Evolutionary conservation across 768 basidiomycete genomes (phyloP).

Genomic region (Leccinellum rugosiceps): DNA sequence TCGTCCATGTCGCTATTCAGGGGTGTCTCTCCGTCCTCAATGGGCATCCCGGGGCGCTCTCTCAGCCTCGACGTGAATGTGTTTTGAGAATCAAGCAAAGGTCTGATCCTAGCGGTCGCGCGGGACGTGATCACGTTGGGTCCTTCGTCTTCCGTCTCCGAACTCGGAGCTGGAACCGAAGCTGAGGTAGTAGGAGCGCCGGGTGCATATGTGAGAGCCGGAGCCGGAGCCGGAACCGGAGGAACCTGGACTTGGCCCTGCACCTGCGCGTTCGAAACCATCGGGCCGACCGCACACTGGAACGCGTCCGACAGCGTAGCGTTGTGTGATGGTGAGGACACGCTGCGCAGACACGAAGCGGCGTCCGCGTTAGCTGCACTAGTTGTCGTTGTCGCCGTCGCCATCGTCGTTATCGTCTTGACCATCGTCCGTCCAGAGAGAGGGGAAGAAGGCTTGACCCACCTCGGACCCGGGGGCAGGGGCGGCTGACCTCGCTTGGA

Average conservation of each 20-base stretch:
- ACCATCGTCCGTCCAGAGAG: neutral
- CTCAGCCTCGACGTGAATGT: slow-evolving; percentile 10
- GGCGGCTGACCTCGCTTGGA: slow-evolving; percentile 28
- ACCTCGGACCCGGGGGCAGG: neutral
- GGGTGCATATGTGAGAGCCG: neutral
- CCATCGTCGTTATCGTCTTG: neutral
- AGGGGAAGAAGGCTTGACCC: neutral
- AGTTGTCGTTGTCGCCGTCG: neutral
- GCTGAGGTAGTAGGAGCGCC: neutral
- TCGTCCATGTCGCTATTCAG: neutral
- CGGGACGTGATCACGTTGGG: slow-evolving; percentile 8
- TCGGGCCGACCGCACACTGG: neutral
- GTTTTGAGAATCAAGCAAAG: slow-evolving; percentile 20
- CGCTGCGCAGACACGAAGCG: slow-evolving; percentile 15
- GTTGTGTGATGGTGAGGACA: slow-evolving; percentile 30
- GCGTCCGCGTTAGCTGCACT: slow-evolving; percentile 13
- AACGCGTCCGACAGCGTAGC: slow-evolving; percentile 18
- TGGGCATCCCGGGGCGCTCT: neutral
- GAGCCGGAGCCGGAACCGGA: neutral
- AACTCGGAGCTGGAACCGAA: neutral
- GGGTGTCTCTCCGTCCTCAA: neutral
- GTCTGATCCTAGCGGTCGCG: slow-evolving; percentile 21
- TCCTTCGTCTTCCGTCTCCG: neutral
- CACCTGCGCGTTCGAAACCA: neutral
- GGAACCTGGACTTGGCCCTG: neutral